phyloP scores from a whole-genome alignment of 441 rosid genomes.

The Theobroma grandiflorum region DNA sequence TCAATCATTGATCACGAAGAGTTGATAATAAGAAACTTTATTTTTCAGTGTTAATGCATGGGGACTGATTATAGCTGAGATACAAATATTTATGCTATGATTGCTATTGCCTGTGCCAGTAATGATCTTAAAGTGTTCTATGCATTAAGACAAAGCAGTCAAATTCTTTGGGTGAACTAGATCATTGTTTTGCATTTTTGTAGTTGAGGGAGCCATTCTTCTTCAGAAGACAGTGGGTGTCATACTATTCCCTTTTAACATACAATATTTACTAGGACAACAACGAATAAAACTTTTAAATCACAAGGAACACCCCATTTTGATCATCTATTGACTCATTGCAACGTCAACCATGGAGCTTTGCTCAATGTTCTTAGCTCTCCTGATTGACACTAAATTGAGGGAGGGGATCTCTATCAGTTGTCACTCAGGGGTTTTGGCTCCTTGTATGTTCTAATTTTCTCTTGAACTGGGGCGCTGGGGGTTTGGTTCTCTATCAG shows the following conservation, averaged over 20 bases:
- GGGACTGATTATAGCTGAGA: too few species aligned
- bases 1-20: constrained; percentile 15
- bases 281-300: background rate
- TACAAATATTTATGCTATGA: background rate
- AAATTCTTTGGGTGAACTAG: background rate
- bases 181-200: background rate
- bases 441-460: too few species aligned
- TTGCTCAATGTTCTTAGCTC: background rate
- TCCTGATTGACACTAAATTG: background rate
- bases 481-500: too few species aligned
- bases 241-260: background rate
- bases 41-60: background rate
- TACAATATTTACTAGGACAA: background rate
- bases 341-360: too few species aligned
- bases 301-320: background rate
- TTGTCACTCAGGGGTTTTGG: background rate
- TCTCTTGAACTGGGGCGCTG: too few species aligned
- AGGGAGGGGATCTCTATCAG: background rate
- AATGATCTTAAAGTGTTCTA: background rate
- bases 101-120: background rate
- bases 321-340: background rate
- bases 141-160: background rate
- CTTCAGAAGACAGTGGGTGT: background rate
- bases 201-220: background rate
- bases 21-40: background rate